Evolutionary conservation across 2,329 filamentous ascomycete genomes (phyloP), one percentile per base, ranked within the genome.

Genomic region (Sclerotinia minor): DNA sequence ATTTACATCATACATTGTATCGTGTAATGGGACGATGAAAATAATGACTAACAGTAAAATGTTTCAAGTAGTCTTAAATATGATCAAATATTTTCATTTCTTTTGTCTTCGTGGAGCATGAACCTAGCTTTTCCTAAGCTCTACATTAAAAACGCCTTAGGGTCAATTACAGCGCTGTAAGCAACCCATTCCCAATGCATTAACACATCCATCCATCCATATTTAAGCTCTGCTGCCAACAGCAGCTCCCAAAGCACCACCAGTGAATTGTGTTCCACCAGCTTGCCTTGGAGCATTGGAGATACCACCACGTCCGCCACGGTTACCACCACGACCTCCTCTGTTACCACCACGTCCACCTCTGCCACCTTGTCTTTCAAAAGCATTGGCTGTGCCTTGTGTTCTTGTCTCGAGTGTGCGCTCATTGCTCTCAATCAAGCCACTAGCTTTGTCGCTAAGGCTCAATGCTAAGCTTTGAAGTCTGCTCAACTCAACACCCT

Each of bases 391-490:
- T 74, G 94, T 97, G 75, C 95, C 95, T 80, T 97, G 93, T 74
- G 96, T 98, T 78, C 95, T 89, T 80, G 97, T 94, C 84, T 99
- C 95, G 74, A 99, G 86, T 32, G 94, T 96, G 79, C 96, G 90
- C 84, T 99, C 95, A 83, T 99, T 99, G 75, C 89, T 89, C 85
- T 99, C 96, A 78, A 98, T 97, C 69, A 99, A 89, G 65, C 90
- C 88, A 78, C 93, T 96, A 68, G 95, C 94, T 86, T 98, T 99
- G 83, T 99, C 95, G 69, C 92, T 92, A 64, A 99, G 85, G 13
- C 94, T 95, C 72, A 99, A 89, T 44, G 96, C 94, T 77, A 99
- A 85, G 79, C 92, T 97, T 83, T 99, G 95, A 72, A 99, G 87
- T 75, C 96, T 89, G 77, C 92, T 97, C 72, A 99, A 88, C 85